Evolutionary conservation across 2,329 filamentous ascomycete species (phyloP).

Genomic region (Colletotrichum musae): DNA sequence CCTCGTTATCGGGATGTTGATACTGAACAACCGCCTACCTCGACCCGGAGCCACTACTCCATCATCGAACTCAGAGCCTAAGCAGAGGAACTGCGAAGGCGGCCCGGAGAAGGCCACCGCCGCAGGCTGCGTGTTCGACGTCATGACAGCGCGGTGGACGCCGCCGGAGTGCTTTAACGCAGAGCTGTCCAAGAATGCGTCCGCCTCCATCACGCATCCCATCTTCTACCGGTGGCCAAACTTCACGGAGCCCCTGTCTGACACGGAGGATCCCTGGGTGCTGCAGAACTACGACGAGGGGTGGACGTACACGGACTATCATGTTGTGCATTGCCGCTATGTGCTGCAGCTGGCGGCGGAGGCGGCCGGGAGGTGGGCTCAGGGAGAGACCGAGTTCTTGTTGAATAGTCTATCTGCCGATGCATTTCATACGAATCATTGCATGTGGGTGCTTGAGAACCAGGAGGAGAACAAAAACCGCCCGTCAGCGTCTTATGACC

Average conservation of each 20-base stretch:
- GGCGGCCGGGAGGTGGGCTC: background rate
- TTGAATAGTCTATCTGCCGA: background rate
- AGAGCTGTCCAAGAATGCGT: background rate
- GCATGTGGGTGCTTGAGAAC: constrained; percentile 3
- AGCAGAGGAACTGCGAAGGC: background rate
- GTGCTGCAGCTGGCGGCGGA: background rate
- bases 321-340: constrained; percentile 2
- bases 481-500: background rate
- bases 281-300: background rate
- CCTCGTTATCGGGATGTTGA: too few species aligned
- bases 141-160: background rate
- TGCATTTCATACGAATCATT: background rate
- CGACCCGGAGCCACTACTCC: too few species aligned
- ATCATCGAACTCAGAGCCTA: background rate
- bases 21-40: too few species aligned
- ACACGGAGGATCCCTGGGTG: background rate
- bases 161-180: background rate
- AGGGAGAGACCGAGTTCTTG: background rate
- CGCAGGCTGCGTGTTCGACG: background rate
- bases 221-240: constrained; percentile 2
- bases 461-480: constrained; percentile 4
- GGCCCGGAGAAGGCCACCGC: background rate
- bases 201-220: background rate
- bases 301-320: constrained; percentile 5
- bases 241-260: background rate